Base-by-base conservation (phyloP, 108 stramenopile genomes). In the Discostella pseudostelligera region DNA sequence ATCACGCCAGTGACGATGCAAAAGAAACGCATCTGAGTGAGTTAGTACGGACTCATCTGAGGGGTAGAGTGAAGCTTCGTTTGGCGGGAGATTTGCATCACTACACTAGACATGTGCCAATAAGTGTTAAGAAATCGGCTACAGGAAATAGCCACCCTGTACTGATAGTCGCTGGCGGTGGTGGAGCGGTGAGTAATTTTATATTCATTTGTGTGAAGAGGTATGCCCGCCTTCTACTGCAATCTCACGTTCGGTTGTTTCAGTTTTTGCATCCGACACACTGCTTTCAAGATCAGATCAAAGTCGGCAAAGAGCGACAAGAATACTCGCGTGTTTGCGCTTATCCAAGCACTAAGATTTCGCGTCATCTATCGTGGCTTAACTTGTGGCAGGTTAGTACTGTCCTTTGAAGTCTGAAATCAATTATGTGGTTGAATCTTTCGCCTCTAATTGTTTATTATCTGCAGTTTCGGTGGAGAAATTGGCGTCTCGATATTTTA, bases 41-140 rank as follows among this genome's bases (percentile, higher is more conserved):
- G 78, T 65, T 86, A 24, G 70, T 81, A 43, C 60, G 62, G 26
- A 68, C 71, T 24, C 83, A 86, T 69, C 65, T 86, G 9, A 53
- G 67, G 2, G 78, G 80, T 21, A 74, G 65, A 51, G 85, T 86
- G 12, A 61, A 74, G 55, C 48, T 79, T 21, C 69, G 85, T 8
- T 54, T 86, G 24, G 82, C 85, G 37, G 85, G 85, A 14, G 85
- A 86, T 55, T 67, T 86, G 7, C 85, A 86, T 49, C 80, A 86
- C 60, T 86, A 86, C 53, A 86, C 83, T 16, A 42, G 85, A 2
- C 81, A 86, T 42, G 62, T 78, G 60, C 78, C 85, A 42, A 24
- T 26, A 39, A 59, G 57, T 16, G 16, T 26, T 0, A 36, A 0
- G 10, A 32, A n/a, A 35, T 39, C 13, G 45, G 42, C 29, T 13